Evolutionary conservation across 805 yeast genomes (phyloP).

Genomic region (Ogataea naganishii): DNA sequence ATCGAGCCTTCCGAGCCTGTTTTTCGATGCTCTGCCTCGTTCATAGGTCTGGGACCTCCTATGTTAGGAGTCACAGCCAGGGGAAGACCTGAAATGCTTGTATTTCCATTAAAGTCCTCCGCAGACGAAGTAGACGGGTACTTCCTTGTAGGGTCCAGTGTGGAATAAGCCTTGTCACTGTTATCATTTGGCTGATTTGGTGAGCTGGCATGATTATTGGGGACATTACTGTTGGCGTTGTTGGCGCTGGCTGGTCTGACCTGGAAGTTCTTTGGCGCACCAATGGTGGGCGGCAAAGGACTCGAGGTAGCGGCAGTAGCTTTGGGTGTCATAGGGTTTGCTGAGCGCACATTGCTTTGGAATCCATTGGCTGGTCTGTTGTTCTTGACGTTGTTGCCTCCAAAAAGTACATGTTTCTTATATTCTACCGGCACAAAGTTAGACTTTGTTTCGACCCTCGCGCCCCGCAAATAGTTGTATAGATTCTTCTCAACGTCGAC

Average conservation of each 20-base stretch:
- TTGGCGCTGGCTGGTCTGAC: too few species aligned
- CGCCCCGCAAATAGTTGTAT: conserved; percentile 47
- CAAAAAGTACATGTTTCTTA: conserved; percentile 59
- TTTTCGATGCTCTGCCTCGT: too few species aligned
- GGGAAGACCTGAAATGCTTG: too few species aligned
- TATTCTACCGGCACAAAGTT: conserved; percentile 59
- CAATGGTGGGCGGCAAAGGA: too few species aligned
- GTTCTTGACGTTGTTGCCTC: conserved; percentile 8
- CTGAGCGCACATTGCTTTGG: too few species aligned
- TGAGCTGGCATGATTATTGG: not conserved
- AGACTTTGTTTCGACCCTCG: conserved; percentile 26
- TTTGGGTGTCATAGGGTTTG: too few species aligned
- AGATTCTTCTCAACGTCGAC: conserved; percentile 81
- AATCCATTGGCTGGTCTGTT: too few species aligned
- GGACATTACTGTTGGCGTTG: not conserved
- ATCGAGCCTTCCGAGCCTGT: too few species aligned
- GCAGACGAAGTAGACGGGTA: not conserved
- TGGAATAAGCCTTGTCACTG: conserved; percentile 1
- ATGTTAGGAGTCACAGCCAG: not conserved
- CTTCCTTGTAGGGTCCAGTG: conserved; percentile 1
- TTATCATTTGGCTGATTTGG: conserved; percentile 1
- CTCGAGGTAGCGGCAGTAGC: too few species aligned
- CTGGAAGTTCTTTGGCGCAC: too few species aligned
- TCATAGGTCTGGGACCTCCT: conserved; percentile 1
- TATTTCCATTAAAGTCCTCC: too few species aligned